Percentiles rank a stretch among this genome's conserved stretches.
These are phyloP conservation scores for Puccinia triticina DNA, from an alignment of 1,284 basidiomycete species.

Conservation along the genomic window DNA sequence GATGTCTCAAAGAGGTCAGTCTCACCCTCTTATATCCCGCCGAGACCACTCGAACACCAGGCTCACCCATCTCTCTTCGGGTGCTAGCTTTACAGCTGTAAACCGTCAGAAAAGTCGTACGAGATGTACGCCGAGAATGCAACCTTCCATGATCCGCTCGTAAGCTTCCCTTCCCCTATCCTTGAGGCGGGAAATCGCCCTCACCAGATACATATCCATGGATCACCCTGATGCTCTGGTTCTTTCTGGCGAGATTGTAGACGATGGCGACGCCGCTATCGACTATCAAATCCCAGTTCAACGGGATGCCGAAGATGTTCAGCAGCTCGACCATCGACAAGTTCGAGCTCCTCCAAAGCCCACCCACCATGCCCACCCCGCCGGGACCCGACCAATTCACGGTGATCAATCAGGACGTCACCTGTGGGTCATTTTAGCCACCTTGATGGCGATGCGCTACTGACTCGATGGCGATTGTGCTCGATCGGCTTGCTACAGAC, in stretches of 20 bases:
- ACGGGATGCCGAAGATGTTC: conserved; percentile 52
- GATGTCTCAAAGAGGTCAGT: conserved; percentile 51
- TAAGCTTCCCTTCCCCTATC: background rate
- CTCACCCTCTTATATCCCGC: too few relatives aligned
- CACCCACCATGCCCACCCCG: conserved; percentile 42
- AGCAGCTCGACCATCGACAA: conserved; percentile 51
- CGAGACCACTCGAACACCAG: too few relatives aligned
- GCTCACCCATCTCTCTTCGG: too few relatives aligned
- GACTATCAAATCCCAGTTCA: conserved; percentile 52
- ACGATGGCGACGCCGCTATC: conserved; percentile 49
- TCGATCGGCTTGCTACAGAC: conserved; percentile 31
- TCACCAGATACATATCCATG: too few relatives aligned
- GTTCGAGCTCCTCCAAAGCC: conserved; percentile 50
- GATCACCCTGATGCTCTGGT: background rate
- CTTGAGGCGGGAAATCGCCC: background rate
- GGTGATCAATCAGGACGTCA: conserved; percentile 52
- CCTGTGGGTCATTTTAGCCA: too few relatives aligned
- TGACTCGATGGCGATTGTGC: too few relatives aligned
- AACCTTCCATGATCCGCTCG: conserved; percentile 53
- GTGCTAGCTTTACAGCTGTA: conserved; percentile 52
- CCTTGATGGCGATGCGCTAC: too few relatives aligned
- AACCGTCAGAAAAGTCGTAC: conserved; percentile 43
- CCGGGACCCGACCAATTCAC: conserved; percentile 50
- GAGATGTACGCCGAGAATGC: conserved; percentile 52
- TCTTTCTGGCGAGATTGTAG: background rate